Conservation (phyloP, 2,329 filamentous ascomycete genomes). For the Exophiala sp. region DNA sequence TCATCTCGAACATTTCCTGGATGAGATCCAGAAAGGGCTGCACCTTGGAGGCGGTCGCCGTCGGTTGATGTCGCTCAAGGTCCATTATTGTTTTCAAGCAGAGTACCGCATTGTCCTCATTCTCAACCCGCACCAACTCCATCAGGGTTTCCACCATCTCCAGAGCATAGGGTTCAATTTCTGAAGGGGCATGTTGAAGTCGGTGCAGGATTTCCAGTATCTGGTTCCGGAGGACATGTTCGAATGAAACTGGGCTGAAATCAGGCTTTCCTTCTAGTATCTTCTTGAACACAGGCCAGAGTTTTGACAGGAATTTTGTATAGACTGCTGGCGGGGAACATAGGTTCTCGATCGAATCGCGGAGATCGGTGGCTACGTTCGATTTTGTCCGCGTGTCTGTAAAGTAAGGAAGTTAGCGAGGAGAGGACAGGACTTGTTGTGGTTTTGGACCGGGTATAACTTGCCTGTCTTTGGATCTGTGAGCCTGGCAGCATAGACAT, state of each 20-base stretch:
- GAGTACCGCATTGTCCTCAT: conserved; percentile 97
- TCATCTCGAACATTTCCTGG: conserved; percentile 90
- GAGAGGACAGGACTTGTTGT: background rate
- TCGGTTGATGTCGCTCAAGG: conserved; percentile 87
- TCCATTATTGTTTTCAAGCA: conserved; percentile 99
- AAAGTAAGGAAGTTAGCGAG: conserved; percentile 5
- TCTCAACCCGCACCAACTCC: conserved; percentile 82
- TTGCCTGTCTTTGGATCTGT: conserved; percentile 48
- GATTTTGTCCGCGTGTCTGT: conserved; percentile 77
- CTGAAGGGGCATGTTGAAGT: conserved; percentile 68
- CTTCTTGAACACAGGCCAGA: conserved; percentile 85
- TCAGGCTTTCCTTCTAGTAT: conserved; percentile 82
- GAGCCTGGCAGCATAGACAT: conserved; percentile 49
- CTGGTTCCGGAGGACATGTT: conserved; percentile 92
- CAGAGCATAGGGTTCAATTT: conserved; percentile 83
- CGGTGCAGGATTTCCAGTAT: conserved; percentile 93
- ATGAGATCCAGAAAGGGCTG: conserved; percentile 89
- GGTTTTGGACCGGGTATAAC: conserved; percentile 15
- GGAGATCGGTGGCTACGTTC: conserved; percentile 77
- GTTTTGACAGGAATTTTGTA: conserved; percentile 73
- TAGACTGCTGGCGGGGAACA: conserved; percentile 79
- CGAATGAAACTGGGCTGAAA: conserved; percentile 83
- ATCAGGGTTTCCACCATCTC: conserved; percentile 90
- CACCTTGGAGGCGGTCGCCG: conserved; percentile 74
- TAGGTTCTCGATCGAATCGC: conserved; percentile 80